Evolutionary conservation across 2,329 filamentous ascomycete species (phyloP).

Genomic region (Ilyonectria mors-panacis): DNA sequence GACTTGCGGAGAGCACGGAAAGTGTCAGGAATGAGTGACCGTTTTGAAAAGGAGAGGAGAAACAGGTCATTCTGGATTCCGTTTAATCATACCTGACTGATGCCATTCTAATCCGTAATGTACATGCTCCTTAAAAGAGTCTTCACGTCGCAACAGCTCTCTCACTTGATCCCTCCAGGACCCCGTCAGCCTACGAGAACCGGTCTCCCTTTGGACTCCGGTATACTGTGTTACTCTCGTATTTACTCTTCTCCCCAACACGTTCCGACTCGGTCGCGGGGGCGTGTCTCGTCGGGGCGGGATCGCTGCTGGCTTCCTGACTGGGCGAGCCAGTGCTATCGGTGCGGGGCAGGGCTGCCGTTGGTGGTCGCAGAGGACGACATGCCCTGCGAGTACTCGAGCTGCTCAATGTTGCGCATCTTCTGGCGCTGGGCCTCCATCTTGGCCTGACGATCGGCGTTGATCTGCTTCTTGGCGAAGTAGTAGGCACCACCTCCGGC

Average conservation of each 20-base stretch:
- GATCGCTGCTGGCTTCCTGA: constrained; percentile 81
- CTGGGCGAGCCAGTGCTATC: constrained; percentile 75
- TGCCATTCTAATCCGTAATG: constrained; percentile 30
- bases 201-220: constrained; percentile 87
- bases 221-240: constrained; percentile 85
- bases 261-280: constrained; percentile 78
- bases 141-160: constrained; percentile 3
- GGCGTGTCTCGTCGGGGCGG: constrained; percentile 88
- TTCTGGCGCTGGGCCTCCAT: constrained; percentile 77
- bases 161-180: neutral
- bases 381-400: constrained; percentile 64
- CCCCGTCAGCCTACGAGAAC: constrained; percentile 69
- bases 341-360: constrained; percentile 70
- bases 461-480: constrained; percentile 96
- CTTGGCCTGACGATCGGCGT: constrained; percentile 84
- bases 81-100: constrained; percentile 17
- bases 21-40: neutral
- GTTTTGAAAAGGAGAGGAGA: constrained; percentile 2
- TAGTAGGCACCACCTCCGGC: constrained; percentile 94
- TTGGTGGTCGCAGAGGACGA: constrained; percentile 49
- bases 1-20: neutral
- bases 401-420: constrained; percentile 70
- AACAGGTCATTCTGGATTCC: constrained; percentile 11
- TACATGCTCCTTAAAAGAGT: constrained; percentile 43
- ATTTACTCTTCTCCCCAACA: constrained; percentile 87